phyloP scores from a whole-genome alignment of 2,329 filamentous ascomycete genomes.

The Chrysosporium queenslandicum region DNA sequence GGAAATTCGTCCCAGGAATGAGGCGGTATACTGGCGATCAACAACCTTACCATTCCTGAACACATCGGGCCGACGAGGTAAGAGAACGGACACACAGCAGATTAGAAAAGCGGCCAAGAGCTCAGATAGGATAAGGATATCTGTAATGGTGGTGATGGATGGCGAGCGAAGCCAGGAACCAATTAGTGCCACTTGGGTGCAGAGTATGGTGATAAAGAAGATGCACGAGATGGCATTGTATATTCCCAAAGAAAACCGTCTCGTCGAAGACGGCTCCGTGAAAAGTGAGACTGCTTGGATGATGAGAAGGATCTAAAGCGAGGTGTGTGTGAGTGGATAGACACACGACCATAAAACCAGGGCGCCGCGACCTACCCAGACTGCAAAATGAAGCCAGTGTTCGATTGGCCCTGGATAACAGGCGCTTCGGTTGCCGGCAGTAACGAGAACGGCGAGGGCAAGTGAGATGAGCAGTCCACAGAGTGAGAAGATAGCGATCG shows the following conservation, averaged over 20 bases:
- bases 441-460: constrained; percentile 46
- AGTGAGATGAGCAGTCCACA: constrained; percentile 49
- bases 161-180: neutral
- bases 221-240: constrained; percentile 26
- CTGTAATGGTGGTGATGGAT: neutral
- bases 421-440: constrained; percentile 24
- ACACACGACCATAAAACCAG: no score
- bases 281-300: constrained; percentile 29
- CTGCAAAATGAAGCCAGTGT: constrained; percentile 50
- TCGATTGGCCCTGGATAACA: constrained; percentile 33
- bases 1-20: constrained; percentile 52
- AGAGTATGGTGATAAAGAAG: constrained; percentile 17
- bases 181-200: constrained; percentile 10
- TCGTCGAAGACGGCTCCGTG: constrained; percentile 27
- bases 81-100: constrained; percentile 41
- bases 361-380: constrained; percentile 50
- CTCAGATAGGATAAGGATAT: constrained; percentile 16
- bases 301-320: constrained; percentile 24
- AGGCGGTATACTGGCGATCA: constrained; percentile 53
- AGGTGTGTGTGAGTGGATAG: no score
- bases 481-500: constrained; percentile 46
- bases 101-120: constrained; percentile 34
- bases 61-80: constrained; percentile 60
- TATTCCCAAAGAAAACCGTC: constrained; percentile 26
- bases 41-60: constrained; percentile 51